Evolutionary conservation across 2,329 filamentous ascomycete species (phyloP).

Genomic region (Didymella sp.): DNA sequence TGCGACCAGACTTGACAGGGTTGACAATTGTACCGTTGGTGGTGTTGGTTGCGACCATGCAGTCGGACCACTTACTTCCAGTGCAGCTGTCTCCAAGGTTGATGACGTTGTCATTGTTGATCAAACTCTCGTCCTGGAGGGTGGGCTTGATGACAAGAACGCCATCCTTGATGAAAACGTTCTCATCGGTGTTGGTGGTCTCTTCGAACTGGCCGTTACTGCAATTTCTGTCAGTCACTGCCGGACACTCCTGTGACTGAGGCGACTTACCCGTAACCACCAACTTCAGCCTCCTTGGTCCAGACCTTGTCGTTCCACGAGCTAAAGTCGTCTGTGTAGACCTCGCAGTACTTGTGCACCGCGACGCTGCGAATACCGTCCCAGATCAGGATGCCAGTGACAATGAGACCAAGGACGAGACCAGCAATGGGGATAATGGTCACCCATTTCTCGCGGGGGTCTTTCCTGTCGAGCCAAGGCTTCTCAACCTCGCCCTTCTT

Average conservation of each 20-base stretch:
- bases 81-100: slow-evolving; percentile 75
- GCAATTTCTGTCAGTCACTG: slow-evolving; percentile 35
- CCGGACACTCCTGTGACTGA: not conserved
- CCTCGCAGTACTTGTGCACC: slow-evolving; percentile 74
- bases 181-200: slow-evolving; percentile 75
- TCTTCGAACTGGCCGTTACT: slow-evolving; percentile 82
- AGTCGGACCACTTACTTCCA: slow-evolving; percentile 64
- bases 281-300: slow-evolving; percentile 77
- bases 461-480: slow-evolving; percentile 76
- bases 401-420: slow-evolving; percentile 69
- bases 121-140: slow-evolving; percentile 70
- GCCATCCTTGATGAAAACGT: slow-evolving; percentile 74
- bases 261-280: slow-evolving; percentile 74
- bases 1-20: slow-evolving; percentile 77
- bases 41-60: slow-evolving; percentile 75
- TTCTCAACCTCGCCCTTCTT: slow-evolving; percentile 76
- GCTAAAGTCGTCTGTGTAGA: slow-evolving; percentile 71
- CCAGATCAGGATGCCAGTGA: slow-evolving; percentile 76
- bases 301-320: slow-evolving; percentile 67
- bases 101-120: slow-evolving; percentile 71
- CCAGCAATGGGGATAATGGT: slow-evolving; percentile 79
- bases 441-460: slow-evolving; percentile 85
- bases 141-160: slow-evolving; percentile 78
- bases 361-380: slow-evolving; percentile 75
- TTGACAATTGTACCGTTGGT: slow-evolving; percentile 80